Evolutionary conservation across 257 asterid species (phyloP).

Genomic region (Nicotiana otophora): DNA sequence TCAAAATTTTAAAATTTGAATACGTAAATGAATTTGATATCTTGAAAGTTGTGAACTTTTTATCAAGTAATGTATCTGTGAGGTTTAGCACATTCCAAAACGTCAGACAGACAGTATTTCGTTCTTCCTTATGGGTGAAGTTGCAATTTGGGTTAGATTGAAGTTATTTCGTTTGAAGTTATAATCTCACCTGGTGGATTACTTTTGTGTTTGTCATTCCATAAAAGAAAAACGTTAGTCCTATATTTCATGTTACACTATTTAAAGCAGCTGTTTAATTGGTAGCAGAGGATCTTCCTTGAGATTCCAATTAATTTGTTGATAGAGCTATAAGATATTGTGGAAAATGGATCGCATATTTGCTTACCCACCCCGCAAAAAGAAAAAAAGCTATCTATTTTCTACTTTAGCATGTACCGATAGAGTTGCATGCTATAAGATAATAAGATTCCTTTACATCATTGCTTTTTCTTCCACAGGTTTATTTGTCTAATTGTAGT

Average conservation of each 20-base stretch:
- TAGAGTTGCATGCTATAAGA: neutral
- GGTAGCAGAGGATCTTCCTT: neutral
- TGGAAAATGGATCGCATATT: neutral
- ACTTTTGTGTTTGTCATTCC: neutral
- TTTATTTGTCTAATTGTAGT: constrained; percentile 63
- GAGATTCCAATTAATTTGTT: constrained; percentile 2
- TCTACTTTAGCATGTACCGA: neutral
- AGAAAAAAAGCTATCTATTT: neutral
- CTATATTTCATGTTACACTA: neutral
- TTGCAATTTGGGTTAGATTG: neutral
- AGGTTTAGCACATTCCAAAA: neutral
- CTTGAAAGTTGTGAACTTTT: neutral
- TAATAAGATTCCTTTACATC: neutral
- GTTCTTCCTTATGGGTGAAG: neutral
- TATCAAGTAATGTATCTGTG: neutral
- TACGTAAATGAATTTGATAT: too few species aligned
- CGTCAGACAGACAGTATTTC: neutral
- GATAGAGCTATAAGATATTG: neutral
- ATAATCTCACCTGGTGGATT: neutral
- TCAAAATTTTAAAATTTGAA: neutral
- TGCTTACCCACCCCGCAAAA: neutral
- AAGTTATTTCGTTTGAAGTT: neutral
- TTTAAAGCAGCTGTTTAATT: neutral
- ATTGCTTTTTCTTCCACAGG: constrained; percentile 40
- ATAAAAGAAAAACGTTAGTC: neutral